Evolutionary conservation across 352 stramenopile species (phyloP), one percentile per base, ranked within the genome.

Genomic region (Aphanomyces astaci): DNA sequence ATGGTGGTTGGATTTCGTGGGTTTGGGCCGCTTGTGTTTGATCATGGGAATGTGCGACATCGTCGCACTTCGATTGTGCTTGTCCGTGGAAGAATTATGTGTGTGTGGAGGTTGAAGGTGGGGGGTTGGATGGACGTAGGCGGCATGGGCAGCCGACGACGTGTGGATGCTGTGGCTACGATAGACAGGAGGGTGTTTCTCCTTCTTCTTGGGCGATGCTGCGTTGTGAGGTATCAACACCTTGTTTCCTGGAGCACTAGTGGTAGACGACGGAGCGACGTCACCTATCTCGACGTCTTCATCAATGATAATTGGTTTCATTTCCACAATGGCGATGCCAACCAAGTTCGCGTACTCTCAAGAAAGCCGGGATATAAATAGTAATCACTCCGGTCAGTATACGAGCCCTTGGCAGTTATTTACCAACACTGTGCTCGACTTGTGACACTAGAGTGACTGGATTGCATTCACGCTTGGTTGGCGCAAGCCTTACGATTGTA

Each of bases 261-360:
- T 49, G 22, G 3, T 13, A n/a, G 40, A 49, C 46, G 46, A 27
- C 17, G 46, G 3, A 27, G 17, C 15, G 5, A 54, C 19, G 46
- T 22, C 46, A 22, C 46, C 46, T 13, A 28, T 27, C 3, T 27
- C 19, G 19, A 54, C 46, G 11, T 65, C 56, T 65, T 65, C 56
- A n/a, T 65, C 56, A 25, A 65, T 65, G 19, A 65, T 36, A 25
- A 65, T 65, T n/a, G 25, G 31, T 17, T 36, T 32, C 33, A 53
- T 65, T 53, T 7, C 9, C 17, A 46, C 39, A 17, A 46, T 46
- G 39, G n/a, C n/a, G n/a, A n/a, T n/a, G n/a, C n/a, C 36, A 43
- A 43, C 36, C 36, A 43, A 43, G 15, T n/a, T n/a, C n/a, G n/a
- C n/a, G n/a, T n/a, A n/a, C n/a, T n/a, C n/a, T n/a, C n/a, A n/a